These are phyloP conservation scores for Nicotiana undulata DNA, from an alignment of 257 asterid genomes.

Conservation along the genomic window DNA sequence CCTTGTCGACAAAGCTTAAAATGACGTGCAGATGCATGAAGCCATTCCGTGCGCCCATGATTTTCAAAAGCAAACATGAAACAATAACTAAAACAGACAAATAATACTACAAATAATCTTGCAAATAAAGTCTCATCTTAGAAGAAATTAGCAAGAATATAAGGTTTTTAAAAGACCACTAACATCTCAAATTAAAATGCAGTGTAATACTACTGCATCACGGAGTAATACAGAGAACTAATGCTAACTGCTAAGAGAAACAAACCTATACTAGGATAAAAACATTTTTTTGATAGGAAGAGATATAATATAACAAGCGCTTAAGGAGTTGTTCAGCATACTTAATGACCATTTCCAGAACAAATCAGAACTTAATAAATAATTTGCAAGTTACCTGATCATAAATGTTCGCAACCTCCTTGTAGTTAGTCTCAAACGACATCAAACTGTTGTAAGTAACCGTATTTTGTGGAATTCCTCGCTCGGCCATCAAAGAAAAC, in stretches of 20 bases:
- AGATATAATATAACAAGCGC: not conserved
- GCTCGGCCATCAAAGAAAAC: constrained; percentile 64
- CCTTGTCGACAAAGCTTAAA: not conserved
- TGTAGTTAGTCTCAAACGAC: constrained; percentile 88
- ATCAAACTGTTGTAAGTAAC: constrained; percentile 91
- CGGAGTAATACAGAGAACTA: not conserved
- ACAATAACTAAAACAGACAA: not conserved
- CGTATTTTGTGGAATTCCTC: constrained; percentile 57
- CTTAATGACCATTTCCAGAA: not conserved
- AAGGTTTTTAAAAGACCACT: not conserved
- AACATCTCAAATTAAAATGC: not conserved
- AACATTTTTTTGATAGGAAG: not conserved
- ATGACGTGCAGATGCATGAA: not conserved
- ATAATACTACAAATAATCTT: not conserved
- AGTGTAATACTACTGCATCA: not conserved
- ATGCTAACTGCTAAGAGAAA: not conserved
- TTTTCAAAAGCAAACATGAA: not conserved
- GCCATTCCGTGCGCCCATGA: not conserved
- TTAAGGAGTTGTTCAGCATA: not conserved
- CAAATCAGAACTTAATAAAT: not conserved
- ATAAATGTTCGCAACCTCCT: constrained; percentile 80
- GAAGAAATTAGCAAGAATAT: not conserved
- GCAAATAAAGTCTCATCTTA: not conserved
- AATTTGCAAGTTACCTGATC: constrained; percentile 61
- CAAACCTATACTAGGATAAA: not conserved